A percentile compares a stretch with the other conserved stretches of the same genome.
These are phyloP conservation scores for Cyberlindnera bimundalis DNA, from an alignment of 805 yeast species.

Conservation along the genomic window DNA sequence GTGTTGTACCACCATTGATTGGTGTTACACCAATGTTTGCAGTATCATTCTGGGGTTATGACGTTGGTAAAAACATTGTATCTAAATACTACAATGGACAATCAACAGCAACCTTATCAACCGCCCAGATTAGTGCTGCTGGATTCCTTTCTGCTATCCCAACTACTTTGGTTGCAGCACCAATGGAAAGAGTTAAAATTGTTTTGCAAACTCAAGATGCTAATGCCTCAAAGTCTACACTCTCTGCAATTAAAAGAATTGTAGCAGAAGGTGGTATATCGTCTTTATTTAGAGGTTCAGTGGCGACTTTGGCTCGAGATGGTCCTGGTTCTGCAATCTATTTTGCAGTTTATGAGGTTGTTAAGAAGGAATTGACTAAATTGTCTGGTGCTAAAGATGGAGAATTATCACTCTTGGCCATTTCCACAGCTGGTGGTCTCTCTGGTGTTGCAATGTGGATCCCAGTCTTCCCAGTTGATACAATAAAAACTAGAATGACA, in stretches of 20 bases:
- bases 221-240: conserved; percentile 39
- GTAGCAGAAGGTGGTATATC: conserved; percentile 76
- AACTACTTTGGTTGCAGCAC: conserved; percentile 95
- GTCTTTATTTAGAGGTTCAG: conserved; percentile 87
- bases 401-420: conserved; percentile 63
- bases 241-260: conserved; percentile 59
- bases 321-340: conserved; percentile 97
- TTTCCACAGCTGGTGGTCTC: conserved; percentile 88
- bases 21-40: conserved; percentile 99
- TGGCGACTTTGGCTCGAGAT: conserved; percentile 91
- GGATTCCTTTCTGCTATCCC: conserved; percentile 95
- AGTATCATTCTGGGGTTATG: conserved; percentile 98
- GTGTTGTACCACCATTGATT: conserved; percentile 89
- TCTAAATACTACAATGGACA: conserved; percentile 35
- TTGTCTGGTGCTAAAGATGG: conserved; percentile 40
- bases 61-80: conserved; percentile 80
- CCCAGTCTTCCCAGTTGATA: conserved; percentile 93
- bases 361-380: conserved; percentile 59
- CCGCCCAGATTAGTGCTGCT: conserved; percentile 78
- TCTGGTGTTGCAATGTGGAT: conserved; percentile 98
- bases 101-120: conserved; percentile 44
- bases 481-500: conserved; percentile 60
- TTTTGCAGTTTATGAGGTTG: conserved; percentile 88
- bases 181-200: conserved; percentile 93
- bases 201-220: conserved; percentile 75